phyloP scores from a whole-genome alignment of 2,329 filamentous ascomycete genomes.

The Westerdykella ornata region DNA sequence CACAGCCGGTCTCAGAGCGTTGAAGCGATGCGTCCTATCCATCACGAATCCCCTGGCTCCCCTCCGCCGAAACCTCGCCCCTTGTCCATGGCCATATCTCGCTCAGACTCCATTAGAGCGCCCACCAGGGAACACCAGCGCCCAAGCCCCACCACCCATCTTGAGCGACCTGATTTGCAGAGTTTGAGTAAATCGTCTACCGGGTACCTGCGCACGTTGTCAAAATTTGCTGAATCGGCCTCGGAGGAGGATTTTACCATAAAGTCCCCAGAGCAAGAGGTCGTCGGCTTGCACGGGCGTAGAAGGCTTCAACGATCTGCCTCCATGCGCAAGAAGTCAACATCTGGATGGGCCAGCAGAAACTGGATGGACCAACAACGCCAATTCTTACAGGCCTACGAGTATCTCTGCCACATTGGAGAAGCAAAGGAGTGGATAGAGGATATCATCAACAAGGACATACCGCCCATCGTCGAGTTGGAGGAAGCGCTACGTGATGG shows the following conservation, averaged over 20 bases:
- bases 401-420: slow-evolving; percentile 97
- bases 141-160: slow-evolving; percentile 25
- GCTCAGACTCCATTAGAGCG: slow-evolving; percentile 34
- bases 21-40: slow-evolving; percentile 33
- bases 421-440: slow-evolving; percentile 99
- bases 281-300: slow-evolving; percentile 78
- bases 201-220: slow-evolving; percentile 78
- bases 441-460: slow-evolving; percentile 72
- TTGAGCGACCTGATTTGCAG: slow-evolving; percentile 57
- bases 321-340: slow-evolving; percentile 49
- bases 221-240: slow-evolving; percentile 69
- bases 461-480: slow-evolving; percentile 87
- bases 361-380: slow-evolving; percentile 99
- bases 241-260: slow-evolving; percentile 76
- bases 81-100: slow-evolving; percentile 38
- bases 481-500: slow-evolving; percentile 90
- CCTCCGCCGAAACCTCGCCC: slow-evolving; percentile 40
- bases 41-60: slow-evolving; percentile 44
- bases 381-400: slow-evolving; percentile 92
- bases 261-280: slow-evolving; percentile 71
- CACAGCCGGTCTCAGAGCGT: slow-evolving; percentile 37
- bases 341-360: slow-evolving; percentile 63
- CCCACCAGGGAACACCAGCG: slow-evolving; percentile 32
- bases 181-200: slow-evolving; percentile 83
- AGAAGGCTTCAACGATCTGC: slow-evolving; percentile 69